Evolutionary conservation across 176 grass and related monocot genomes (phyloP).

Genomic region (Avena sativa): DNA sequence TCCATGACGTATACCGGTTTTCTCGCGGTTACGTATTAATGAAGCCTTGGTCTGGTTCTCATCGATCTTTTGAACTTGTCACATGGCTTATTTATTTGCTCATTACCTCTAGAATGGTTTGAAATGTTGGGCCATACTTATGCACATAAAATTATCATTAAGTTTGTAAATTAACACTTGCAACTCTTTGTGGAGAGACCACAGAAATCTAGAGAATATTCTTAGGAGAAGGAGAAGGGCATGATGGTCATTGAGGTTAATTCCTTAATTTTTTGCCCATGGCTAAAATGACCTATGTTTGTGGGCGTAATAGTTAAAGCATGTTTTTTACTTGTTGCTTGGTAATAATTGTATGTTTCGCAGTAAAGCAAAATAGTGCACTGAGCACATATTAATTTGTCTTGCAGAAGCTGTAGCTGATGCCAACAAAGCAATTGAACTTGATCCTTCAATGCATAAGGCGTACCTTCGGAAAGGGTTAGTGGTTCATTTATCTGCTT

Average conservation of each 20-base stretch:
- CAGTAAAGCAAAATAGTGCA: constrained; percentile 4
- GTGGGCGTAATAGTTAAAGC: not conserved
- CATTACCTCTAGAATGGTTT: not conserved
- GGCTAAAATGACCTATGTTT: not conserved
- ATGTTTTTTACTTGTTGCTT: constrained; percentile 14
- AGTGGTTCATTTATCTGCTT: constrained; percentile 23
- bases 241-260: not conserved
- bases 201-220: not conserved
- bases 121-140: not conserved
- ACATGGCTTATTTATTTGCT: not conserved
- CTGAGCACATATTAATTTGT: constrained; percentile 28
- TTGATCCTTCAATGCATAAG: constrained; percentile 74
- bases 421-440: constrained; percentile 84
- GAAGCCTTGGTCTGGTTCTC: constrained; percentile 2
- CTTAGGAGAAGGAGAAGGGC: not conserved
- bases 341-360: not conserved
- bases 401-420: constrained; percentile 82
- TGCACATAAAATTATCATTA: not conserved
- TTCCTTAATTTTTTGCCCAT: not conserved
- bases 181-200: not conserved
- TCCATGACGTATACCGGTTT: not conserved
- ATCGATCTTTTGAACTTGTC: not conserved
- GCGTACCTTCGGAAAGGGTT: constrained; percentile 86
- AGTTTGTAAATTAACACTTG: not conserved
- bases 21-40: not conserved